These are phyloP conservation scores for Jaltomata sinuosa DNA, from an alignment of 257 asterid species.

Conservation along the genomic window DNA sequence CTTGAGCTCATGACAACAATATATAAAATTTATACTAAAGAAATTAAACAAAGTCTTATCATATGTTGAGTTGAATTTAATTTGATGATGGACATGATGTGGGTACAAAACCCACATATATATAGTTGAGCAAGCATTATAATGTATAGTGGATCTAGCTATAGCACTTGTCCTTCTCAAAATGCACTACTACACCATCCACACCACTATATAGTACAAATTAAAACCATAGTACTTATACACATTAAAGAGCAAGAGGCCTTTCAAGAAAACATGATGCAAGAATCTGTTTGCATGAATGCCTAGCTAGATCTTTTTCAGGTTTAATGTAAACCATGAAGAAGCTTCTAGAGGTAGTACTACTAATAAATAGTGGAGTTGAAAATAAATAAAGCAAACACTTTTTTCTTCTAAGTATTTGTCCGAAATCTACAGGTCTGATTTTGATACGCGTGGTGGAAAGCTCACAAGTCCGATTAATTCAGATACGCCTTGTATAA, in stretches of 20 bases:
- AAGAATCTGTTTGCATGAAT: background rate
- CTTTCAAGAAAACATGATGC: background rate
- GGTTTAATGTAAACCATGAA: background rate
- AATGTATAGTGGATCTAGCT: background rate
- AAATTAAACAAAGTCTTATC: background rate
- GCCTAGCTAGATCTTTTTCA: constrained; percentile 6
- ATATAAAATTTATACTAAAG: background rate
- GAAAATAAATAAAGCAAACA: background rate
- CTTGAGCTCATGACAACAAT: background rate
- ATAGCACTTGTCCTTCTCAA: constrained; percentile 2
- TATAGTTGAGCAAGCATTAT: background rate
- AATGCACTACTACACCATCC: background rate
- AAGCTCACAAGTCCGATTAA: background rate
- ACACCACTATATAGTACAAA: background rate
- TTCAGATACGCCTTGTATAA: background rate
- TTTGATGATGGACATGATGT: background rate
- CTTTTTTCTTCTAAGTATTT: background rate
- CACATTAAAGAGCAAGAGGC: background rate
- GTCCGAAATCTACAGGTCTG: background rate
- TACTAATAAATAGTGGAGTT: background rate
- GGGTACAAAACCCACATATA: background rate
- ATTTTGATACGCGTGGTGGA: background rate
- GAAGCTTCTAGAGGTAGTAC: constrained; percentile 16
- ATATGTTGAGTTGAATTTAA: background rate
- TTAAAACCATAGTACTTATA: background rate